phyloP scores from a whole-genome alignment of 306 rosid species.

The Trifolium dubium region DNA sequence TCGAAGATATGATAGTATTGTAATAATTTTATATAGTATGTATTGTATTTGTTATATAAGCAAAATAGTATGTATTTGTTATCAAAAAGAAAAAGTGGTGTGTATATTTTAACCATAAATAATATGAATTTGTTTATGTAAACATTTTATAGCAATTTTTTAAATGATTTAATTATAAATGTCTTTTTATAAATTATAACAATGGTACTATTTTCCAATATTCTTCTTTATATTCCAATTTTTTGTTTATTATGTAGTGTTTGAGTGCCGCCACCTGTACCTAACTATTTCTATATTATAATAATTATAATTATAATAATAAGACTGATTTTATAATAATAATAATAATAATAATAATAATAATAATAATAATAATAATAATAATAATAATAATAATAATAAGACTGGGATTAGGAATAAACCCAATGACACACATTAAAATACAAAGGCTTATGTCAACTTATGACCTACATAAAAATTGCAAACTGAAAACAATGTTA shows the following conservation, averaged over 20 bases:
- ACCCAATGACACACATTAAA: constrained; percentile 34
- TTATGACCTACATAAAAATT: constrained; percentile 31
- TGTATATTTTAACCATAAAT: no score
- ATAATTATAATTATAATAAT: no score
- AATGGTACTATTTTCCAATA: constrained; percentile 1
- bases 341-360: no score
- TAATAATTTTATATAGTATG: no score
- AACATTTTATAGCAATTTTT: background rate
- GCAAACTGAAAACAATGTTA: constrained; percentile 8
- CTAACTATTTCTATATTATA: constrained; percentile 16
- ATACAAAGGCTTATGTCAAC: constrained; percentile 30
- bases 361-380: no score
- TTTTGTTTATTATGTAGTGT: constrained; percentile 23
- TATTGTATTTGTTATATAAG: no score
- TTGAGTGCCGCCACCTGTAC: constrained; percentile 36
- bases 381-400: no score
- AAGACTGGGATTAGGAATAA: constrained; percentile 29
- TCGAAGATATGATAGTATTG: no score
- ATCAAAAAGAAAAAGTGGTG: no score
- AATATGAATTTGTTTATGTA: background rate
- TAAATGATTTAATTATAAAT: background rate
- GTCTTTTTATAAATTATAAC: background rate
- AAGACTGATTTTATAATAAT: no score
- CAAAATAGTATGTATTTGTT: no score
- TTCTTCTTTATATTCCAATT: constrained; percentile 5